Percentiles rank a stretch among this genome's conserved stretches.
Evolutionary conservation across 805 yeast genomes (phyloP).

Genomic region (Candida arabinofermentans): DNA sequence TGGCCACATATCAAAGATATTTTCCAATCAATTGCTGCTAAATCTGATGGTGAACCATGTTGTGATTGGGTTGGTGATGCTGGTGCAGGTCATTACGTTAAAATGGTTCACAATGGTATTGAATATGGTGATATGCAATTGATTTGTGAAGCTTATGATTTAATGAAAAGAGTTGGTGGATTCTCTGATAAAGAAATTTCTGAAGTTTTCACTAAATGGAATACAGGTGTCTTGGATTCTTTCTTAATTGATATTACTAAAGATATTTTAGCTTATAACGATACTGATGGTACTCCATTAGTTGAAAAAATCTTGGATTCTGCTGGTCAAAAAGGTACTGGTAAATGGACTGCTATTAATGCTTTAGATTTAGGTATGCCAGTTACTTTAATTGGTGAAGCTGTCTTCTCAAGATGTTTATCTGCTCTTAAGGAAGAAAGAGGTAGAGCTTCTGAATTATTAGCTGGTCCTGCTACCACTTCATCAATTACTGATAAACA

Average conservation of each 20-base stretch:
- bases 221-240: conserved; percentile 95
- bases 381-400: conserved; percentile 97
- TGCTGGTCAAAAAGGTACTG: conserved; percentile 99
- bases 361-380: conserved; percentile 98
- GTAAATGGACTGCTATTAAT: conserved; percentile 99
- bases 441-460: conserved; percentile 71
- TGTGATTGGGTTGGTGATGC: conserved; percentile 99
- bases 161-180: conserved; percentile 91
- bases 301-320: conserved; percentile 95
- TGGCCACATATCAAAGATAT: conserved; percentile 98
- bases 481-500: conserved; percentile 70
- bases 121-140: conserved; percentile 99
- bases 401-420: conserved; percentile 93
- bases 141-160: conserved; percentile 96
- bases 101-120: conserved; percentile 99
- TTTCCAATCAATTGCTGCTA: conserved; percentile 94
- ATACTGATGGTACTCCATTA: conserved; percentile 85
- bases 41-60: conserved; percentile 98
- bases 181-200: conserved; percentile 89
- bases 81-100: conserved; percentile 98
- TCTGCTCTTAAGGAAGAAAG: conserved; percentile 93
- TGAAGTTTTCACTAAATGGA: conserved; percentile 89
- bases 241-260: conserved; percentile 96
- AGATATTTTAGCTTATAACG: conserved; percentile 87
- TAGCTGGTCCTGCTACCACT: conserved; percentile 76